Evolutionary conservation across 441 rosid genomes (phyloP).

Genomic region (Arabidopsis hybrid): DNA sequence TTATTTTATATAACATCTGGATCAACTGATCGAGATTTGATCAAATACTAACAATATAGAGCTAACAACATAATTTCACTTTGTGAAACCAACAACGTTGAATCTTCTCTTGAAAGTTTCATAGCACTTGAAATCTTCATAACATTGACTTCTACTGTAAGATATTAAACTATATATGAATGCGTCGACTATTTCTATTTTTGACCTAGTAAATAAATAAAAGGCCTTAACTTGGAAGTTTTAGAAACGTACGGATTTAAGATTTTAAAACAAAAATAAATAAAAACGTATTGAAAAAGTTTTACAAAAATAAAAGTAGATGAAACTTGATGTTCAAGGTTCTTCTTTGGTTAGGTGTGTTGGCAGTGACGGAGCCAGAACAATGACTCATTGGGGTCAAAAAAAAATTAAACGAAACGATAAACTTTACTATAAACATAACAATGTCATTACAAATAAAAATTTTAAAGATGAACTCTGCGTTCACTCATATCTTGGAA

Average conservation of each 20-base stretch:
- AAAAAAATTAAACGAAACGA: too few species aligned
- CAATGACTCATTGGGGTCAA: too few species aligned
- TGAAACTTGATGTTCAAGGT: constrained; percentile 16
- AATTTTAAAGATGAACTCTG: not conserved
- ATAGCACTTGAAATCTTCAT: constrained; percentile 17
- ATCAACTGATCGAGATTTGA: not conserved
- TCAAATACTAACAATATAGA: too few species aligned
- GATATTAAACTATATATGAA: not conserved
- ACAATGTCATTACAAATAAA: not conserved
- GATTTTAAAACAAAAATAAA: too few species aligned
- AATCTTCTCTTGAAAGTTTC: constrained; percentile 8
- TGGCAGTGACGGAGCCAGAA: not conserved
- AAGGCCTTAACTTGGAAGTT: not conserved
- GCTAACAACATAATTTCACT: not conserved
- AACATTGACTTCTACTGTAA: constrained; percentile 1
- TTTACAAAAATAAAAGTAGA: not conserved
- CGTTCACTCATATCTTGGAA: not conserved
- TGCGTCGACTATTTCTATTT: not conserved
- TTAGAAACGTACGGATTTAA: not conserved
- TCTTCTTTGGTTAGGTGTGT: constrained; percentile 9
- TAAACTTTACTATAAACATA: too few species aligned
- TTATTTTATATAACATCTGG: not conserved
- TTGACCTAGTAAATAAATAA: constrained; percentile 1
- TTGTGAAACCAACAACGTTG: constrained; percentile 1
- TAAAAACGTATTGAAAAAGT: not conserved